Base-by-base conservation (phyloP, 2,329 filamentous ascomycete species). In the Paecilomyces dactylethromorphus region DNA sequence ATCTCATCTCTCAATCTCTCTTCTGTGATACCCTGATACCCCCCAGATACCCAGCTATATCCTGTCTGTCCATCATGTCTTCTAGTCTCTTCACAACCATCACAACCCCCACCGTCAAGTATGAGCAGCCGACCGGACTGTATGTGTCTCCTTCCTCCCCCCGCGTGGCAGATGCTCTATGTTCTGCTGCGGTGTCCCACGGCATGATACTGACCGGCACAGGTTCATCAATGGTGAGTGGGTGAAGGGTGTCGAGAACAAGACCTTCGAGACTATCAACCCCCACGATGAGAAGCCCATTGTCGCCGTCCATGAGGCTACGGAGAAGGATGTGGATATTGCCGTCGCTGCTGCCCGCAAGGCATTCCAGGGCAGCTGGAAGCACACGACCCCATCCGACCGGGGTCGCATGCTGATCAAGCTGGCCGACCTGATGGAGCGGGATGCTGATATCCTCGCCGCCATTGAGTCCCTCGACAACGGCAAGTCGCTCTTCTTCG, bases 231-330 rank as follows among this genome's bases (percentile, higher is more conserved):
- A 94, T 84, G 92, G 93, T 77, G 89, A 97, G 78, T 97, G 88
- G 79, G 85, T 95, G 64, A 86, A 89, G 76, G 83, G 86, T 73
- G 87, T 89, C 63, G 90, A 96, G 68, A 92, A 92, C 80, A 88
- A 91, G 84, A 92, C 88, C 66, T 94, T 96, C 72, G 91, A 96
- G 79, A 89, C 92, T 76, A 88, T 94, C 82, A 96, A 96, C 84
- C 92, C 92, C 60, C 71, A 88, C 64, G 91, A 85, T 65, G 92
- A 96, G 77, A 87, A 92, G 77, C 85, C 91, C 71, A 95, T 96
- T 80, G 84, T 82, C 81, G 87, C 87, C 58, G 90, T 96, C 68
- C 80, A 85, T 73, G 92, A 96, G 79, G 92, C 88, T 71, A 90
- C 88, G 64, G 91, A 95, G 82, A 92, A 95, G 82, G 71, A 77